Evolutionary conservation across 2,329 filamentous ascomycete genomes (phyloP), one percentile per base, ranked within the genome.

Genomic region (Microdochium bolleyi): DNA sequence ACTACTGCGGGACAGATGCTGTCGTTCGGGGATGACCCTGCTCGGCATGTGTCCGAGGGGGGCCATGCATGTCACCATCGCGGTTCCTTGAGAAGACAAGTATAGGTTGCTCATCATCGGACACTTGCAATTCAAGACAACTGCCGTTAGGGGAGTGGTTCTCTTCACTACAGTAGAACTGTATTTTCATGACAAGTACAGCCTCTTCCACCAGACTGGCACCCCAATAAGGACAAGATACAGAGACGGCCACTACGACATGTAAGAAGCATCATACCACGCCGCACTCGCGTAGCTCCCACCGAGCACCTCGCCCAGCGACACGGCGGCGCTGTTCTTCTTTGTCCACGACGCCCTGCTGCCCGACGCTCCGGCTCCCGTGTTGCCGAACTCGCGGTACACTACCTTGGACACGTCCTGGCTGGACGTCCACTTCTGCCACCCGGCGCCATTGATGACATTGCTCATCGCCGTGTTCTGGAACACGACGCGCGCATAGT

Each of bases 351-450:
- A 70, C 10, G 78, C 81, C 50, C 83, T 70, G 0, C 70, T 73
- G 0, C 80, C 80, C 19, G 67, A 64, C 2, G 82, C 71, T 2
- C 84, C 83, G 30, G 68, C 62, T 1, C 84, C 84, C 1, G 73
- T 74, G 65, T 87, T 87, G 21, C 59, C 66, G 60, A 78, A 85
- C 70, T 87, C 84, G 10, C 67, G 78, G 56, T 79, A 85, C 24
- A 70, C 64, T 1, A 85, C 77, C 46, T 79, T 67, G 32, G 69
- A 71, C 1, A 78, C 82, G 34, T 73, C 71, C n/a, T 71, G 62
- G 46, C 75, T 69, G 2, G 68, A 70, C 53, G 73, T 74, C 83
- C 83, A 87, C 25, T 70, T 61, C 2, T 59, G 63, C 83, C 84
- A 87, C 0, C 83, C 84, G 0, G 75, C 75, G 2, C 71, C 54